Evolutionary conservation across 257 asterid genomes (phyloP).

Genomic region (Solanum clarkiae): DNA sequence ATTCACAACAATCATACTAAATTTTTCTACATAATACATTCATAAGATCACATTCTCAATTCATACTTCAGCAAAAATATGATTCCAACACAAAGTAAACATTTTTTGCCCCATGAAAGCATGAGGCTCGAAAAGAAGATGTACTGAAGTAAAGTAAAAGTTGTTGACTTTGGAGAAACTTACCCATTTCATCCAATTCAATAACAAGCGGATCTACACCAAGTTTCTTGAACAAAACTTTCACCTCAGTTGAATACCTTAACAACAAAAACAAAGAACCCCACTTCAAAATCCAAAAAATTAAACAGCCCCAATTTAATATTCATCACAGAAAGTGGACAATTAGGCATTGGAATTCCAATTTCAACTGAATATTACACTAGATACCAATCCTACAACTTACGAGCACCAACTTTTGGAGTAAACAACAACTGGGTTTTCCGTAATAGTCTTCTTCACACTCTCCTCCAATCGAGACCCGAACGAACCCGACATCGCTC

Average conservation of each 20-base stretch:
- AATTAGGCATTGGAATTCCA: background rate
- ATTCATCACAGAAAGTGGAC: background rate
- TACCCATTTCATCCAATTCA: slow-evolving; percentile 84
- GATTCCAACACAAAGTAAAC: background rate
- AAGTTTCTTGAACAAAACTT: slow-evolving; percentile 59
- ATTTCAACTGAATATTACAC: background rate
- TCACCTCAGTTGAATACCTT: slow-evolving; percentile 81
- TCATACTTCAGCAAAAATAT: background rate
- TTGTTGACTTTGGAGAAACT: background rate
- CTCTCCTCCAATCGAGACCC: slow-evolving; percentile 52
- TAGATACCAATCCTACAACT: slow-evolving; percentile 11
- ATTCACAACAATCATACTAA: background rate
- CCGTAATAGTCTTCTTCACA: slow-evolving; percentile 43
- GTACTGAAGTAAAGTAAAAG: background rate
- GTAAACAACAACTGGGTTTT: slow-evolving; percentile 78
- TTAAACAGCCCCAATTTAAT: background rate
- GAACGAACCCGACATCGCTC: slow-evolving; percentile 56
- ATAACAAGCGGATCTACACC: slow-evolving; percentile 74
- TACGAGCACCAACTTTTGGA: slow-evolving; percentile 95
- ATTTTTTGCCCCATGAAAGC: background rate
- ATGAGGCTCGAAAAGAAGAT: background rate
- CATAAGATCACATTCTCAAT: background rate
- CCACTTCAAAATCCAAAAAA: background rate
- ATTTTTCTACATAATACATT: background rate
- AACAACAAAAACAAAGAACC: background rate